These are phyloP conservation scores for Backusella liffmaniae DNA, from an alignment of 192 early-diverging fungal species.

Conservation along the genomic window DNA sequence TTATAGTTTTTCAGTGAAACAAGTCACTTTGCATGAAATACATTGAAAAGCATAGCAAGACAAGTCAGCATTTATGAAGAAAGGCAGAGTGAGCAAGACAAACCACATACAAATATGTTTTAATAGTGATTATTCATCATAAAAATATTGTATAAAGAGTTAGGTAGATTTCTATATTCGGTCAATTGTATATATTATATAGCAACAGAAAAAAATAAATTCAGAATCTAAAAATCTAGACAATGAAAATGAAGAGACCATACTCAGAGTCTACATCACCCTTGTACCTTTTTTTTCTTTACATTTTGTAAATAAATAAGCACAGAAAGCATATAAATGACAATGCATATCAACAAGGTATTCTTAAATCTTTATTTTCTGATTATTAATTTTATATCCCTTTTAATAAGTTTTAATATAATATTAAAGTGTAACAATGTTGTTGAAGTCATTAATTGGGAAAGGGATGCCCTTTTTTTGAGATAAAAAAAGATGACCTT, in stretches of 20 bases:
- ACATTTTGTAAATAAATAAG: not conserved
- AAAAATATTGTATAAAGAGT: not conserved
- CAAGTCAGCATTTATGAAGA: not conserved
- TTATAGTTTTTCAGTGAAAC: not conserved
- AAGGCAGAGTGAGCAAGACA: not conserved
- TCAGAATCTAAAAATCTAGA: not conserved
- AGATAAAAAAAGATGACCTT: slow-evolving; percentile 2
- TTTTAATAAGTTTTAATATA: not conserved
- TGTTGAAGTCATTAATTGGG: not conserved
- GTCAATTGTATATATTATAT: not conserved
- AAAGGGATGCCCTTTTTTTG: not conserved
- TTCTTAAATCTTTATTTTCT: not conserved
- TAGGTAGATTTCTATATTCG: not conserved
- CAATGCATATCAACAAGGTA: not conserved
- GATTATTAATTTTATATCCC: slow-evolving; percentile 2
- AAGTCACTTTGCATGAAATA: slow-evolving; percentile 1
- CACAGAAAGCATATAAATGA: not conserved
- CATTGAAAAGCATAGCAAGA: not conserved
- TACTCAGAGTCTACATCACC: not conserved
- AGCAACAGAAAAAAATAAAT: not conserved
- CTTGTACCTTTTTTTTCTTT: not conserved
- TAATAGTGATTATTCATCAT: not conserved
- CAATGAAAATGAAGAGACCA: not conserved
- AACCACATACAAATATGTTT: not conserved
- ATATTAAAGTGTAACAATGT: not conserved